Evolutionary conservation across 202 grass and related monocot genomes (phyloP).

Genomic region (Carex arenaria): DNA sequence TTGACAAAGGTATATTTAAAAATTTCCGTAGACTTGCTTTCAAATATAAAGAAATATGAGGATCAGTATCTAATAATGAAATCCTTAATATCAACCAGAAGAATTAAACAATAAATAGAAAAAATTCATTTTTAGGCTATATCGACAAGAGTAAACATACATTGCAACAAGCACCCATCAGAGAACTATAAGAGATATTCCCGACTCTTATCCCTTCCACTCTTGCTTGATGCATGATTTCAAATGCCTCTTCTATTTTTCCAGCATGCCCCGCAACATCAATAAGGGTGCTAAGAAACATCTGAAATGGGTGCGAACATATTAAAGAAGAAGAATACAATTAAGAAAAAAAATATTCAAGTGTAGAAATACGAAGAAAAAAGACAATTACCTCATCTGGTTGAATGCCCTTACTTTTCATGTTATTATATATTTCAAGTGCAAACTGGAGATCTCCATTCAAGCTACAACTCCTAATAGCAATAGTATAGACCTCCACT

Average conservation of each 20-base stretch:
- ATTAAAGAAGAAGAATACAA: slow-evolving; percentile 13
- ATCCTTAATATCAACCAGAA: not conserved
- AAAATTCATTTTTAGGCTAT: not conserved
- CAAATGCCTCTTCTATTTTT: slow-evolving; percentile 75
- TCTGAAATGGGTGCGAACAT: slow-evolving; percentile 35
- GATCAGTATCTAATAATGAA: not conserved
- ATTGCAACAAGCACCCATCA: slow-evolving; percentile 99
- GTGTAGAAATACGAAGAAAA: slow-evolving; percentile 21
- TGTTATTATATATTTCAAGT: slow-evolving; percentile 91
- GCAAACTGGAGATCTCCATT: slow-evolving; percentile 82
- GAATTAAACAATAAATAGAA: not conserved
- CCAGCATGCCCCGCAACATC: slow-evolving; percentile 93
- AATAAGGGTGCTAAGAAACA: slow-evolving; percentile 93
- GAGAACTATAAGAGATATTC: slow-evolving; percentile 79
- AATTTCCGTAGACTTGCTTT: not conserved
- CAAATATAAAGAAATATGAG: slow-evolving; percentile 1
- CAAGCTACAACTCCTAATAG: slow-evolving; percentile 87
- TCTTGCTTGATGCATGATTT: slow-evolving; percentile 86
- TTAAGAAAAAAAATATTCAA: slow-evolving; percentile 11
- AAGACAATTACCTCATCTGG: slow-evolving; percentile 80
- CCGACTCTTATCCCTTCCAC: slow-evolving; percentile 66
- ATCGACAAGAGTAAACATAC: slow-evolving; percentile 34
- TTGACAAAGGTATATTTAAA: too few relatives aligned
- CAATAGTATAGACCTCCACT: slow-evolving; percentile 93
- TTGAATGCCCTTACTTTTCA: slow-evolving; percentile 82